Percentiles rank a stretch among this genome's conserved stretches.
phyloP scores from a whole-genome alignment of 257 asterid species.

The Eucommia ulmoides region DNA sequence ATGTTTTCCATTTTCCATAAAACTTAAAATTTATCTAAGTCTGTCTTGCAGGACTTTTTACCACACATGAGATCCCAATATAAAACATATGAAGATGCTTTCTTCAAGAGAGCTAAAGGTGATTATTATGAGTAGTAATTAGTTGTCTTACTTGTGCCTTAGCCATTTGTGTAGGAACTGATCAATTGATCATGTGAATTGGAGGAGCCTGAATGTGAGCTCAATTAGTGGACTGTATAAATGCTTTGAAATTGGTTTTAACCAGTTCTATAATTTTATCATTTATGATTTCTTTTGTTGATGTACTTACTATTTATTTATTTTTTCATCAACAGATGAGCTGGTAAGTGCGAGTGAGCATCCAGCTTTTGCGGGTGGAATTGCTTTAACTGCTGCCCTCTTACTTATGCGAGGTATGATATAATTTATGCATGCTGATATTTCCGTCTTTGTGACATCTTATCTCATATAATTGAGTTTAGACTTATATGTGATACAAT shows the following conservation, averaged over 20 bases:
- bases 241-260: background rate
- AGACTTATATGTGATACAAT: too few relatives aligned
- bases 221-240: background rate
- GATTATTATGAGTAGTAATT: too few relatives aligned
- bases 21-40: background rate
- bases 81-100: constrained; percentile 59
- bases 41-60: constrained; percentile 44
- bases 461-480: too few relatives aligned
- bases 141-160: too few relatives aligned
- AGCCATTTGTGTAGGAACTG: too few relatives aligned
- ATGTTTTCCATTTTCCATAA: background rate
- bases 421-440: too few relatives aligned
- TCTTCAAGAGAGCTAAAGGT: constrained; percentile 64
- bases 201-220: background rate
- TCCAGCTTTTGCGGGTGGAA: constrained; percentile 63
- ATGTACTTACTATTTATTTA: constrained; percentile 2
- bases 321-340: constrained; percentile 32
- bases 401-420: constrained; percentile 70
- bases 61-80: constrained; percentile 56
- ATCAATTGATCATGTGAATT: too few relatives aligned
- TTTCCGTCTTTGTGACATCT: too few relatives aligned
- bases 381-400: constrained; percentile 48
- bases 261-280: background rate
- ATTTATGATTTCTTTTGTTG: constrained; percentile 2
- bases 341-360: constrained; percentile 41